Evolutionary conservation across 2,329 filamentous ascomycete species (phyloP).

Genomic region (Akanthomyces lecanii): DNA sequence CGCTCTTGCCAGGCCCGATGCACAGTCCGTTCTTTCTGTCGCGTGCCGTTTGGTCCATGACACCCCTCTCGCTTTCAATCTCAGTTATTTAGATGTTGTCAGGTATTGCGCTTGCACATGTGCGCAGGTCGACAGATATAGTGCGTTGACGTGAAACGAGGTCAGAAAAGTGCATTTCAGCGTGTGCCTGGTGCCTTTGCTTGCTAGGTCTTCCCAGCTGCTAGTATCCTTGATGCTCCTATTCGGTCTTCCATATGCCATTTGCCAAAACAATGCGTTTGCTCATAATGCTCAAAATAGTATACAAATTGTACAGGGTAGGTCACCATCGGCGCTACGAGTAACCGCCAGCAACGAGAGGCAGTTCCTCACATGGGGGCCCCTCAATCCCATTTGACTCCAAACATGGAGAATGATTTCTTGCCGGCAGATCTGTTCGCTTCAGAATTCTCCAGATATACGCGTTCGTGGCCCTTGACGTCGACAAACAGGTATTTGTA

Average conservation of each 20-base stretch:
- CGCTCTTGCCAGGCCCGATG: too few relatives aligned
- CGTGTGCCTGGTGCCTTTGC: background rate
- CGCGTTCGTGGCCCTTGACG: conserved; percentile 63
- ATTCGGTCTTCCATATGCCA: background rate
- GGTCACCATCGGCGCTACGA: background rate
- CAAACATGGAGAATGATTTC: conserved; percentile 54
- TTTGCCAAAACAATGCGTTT: background rate
- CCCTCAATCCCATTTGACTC: conserved; percentile 49
- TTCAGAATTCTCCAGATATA: conserved; percentile 62
- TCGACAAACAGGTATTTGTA: conserved; percentile 81
- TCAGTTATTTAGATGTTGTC: too few relatives aligned
- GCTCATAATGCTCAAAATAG: conserved; percentile 8
- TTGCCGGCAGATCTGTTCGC: conserved; percentile 30
- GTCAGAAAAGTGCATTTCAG: too few relatives aligned
- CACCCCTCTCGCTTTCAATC: too few relatives aligned
- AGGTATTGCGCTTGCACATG: too few relatives aligned
- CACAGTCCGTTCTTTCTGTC: too few relatives aligned
- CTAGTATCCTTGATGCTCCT: background rate
- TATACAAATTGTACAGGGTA: conserved; percentile 15
- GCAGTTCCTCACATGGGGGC: background rate
- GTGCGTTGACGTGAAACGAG: too few relatives aligned
- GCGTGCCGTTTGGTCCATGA: too few relatives aligned
- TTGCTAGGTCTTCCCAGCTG: background rate
- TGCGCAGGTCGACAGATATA: too few relatives aligned
- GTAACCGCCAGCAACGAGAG: background rate